Conservation (phyloP, 768 basidiomycete genomes). For the Panaeolus cyanescens region DNA sequence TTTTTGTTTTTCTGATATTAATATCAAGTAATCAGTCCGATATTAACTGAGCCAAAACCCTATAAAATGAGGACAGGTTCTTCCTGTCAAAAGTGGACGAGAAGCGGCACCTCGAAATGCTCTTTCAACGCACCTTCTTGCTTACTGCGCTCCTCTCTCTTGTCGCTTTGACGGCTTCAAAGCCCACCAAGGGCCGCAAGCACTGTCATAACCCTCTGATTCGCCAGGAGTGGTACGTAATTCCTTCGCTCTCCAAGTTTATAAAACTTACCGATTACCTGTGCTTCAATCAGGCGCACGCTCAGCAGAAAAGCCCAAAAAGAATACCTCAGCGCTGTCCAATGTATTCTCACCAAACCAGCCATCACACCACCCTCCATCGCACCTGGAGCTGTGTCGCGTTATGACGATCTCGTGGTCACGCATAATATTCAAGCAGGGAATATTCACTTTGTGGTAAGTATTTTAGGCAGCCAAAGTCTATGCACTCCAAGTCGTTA, state of each 20-base stretch:
- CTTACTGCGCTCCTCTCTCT: neutral
- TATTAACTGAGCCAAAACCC: neutral
- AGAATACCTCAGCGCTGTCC: conserved; percentile 20
- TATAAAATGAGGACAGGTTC: neutral
- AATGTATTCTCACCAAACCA: conserved; percentile 20
- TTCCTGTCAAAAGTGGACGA: neutral
- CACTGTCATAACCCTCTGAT: neutral
- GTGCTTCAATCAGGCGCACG: conserved; percentile 9
- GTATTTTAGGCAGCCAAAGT: too few species aligned
- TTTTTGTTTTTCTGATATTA: neutral
- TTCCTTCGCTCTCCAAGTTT: neutral
- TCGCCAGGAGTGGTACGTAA: neutral
- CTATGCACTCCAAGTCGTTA: too few species aligned
- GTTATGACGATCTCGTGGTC: conserved; percentile 27
- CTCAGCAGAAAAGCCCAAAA: conserved; percentile 7
- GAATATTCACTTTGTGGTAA: conserved; percentile 24
- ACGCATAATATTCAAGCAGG: conserved; percentile 24
- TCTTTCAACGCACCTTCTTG: neutral
- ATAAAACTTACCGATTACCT: neutral
- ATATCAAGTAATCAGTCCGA: neutral
- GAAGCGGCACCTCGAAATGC: neutral
- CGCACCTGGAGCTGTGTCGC: conserved; percentile 19
- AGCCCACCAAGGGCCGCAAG: neutral
- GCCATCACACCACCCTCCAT: conserved; percentile 15
- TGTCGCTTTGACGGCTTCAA: neutral